Evolutionary conservation across 2,329 filamentous ascomycete species (phyloP).

Genomic region (Colletotrichum chlorophyti): DNA sequence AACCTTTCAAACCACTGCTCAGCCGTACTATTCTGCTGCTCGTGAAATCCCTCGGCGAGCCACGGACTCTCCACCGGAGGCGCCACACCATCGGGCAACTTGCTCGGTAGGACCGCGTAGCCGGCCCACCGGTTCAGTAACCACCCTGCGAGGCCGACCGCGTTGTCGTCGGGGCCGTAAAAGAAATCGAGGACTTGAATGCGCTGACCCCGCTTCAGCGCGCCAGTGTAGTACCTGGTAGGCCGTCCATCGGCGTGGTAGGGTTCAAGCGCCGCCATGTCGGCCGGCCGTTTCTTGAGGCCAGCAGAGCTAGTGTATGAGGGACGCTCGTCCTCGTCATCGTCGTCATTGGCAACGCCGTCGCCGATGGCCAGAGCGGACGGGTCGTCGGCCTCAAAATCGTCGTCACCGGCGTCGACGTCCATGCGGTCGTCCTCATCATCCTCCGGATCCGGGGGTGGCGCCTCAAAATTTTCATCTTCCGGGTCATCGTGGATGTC

Average conservation of each 20-base stretch:
- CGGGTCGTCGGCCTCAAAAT: constrained; percentile 39
- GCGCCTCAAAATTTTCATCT: constrained; percentile 30
- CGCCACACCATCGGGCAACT: constrained; percentile 3
- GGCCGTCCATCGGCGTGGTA: constrained; percentile 31
- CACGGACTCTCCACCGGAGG: constrained; percentile 29
- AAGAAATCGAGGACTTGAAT: constrained; percentile 33
- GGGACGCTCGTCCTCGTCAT: constrained; percentile 38
- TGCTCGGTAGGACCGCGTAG: constrained; percentile 38
- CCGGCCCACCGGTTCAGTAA: constrained; percentile 39
- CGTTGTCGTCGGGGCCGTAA: constrained; percentile 32
- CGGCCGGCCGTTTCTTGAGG: constrained; percentile 25
- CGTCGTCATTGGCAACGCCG: constrained; percentile 32
- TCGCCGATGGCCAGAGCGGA: constrained; percentile 33
- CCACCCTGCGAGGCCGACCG: constrained; percentile 29
- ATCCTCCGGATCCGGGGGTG: constrained; percentile 32
- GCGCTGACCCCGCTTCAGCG: constrained; percentile 36
- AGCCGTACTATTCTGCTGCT: constrained; percentile 9
- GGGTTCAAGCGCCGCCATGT: constrained; percentile 17
- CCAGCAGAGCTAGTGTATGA: constrained; percentile 34
- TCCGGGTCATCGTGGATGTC: constrained; percentile 31
- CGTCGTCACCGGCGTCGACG: constrained; percentile 39
- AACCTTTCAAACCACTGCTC: constrained; percentile 25
- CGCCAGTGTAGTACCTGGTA: constrained; percentile 45
- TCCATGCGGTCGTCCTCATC: constrained; percentile 38
- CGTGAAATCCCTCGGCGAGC: constrained; percentile 27